Base-by-base conservation (phyloP, 768 basidiomycete species). In the Paxillus rubicundulus region DNA sequence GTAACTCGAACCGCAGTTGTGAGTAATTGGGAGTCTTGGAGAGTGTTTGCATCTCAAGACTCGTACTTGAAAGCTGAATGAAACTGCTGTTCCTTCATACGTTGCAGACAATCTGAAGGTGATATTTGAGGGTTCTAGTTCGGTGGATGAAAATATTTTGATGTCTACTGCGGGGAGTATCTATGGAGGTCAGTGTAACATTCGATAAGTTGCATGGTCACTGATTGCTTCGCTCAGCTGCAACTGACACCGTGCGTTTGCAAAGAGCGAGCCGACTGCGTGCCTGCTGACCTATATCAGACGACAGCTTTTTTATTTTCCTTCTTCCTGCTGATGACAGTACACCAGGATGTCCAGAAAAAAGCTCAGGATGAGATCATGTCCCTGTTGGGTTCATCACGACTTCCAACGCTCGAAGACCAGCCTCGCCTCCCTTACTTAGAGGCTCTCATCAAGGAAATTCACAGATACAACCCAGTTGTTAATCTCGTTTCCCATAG, bases 341-440 rank as follows among this genome's bases (percentile, higher is more conserved):
- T 59, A 1, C 55, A 52, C 34, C 63, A 59, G 4, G 60, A 63
- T 1, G 45, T 61, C n/a, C 68, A 68, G 52, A 50, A 50, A 16
- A 57, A 53, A 36, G 66, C 66, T 2, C 62, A 66, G 14, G 59
- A 52, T 12, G 66, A 70, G 38, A 52, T 70, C 21, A 54, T 58
- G 34, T 32, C 39, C 2, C 52, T 68, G 9, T 50, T 70, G 16
- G 64, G 67, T 0, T 38, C 30, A 10, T 52, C 47, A 13, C 52
- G 68, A 4, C 27, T 64, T 3, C 67, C 68, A 9, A 55, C 48
- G 2, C 45, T 60, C 3, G 65, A 68, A 21, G 69, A 70, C 49
- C 47, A 52, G 27, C 49, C 58, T 10, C 43, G 56, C 8, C 50
- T 67, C n/a, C 67, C 67, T 8, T 70, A 67, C 47, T 50, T 66